A percentile compares a stretch with the other conserved stretches of the same genome.
Evolutionary conservation across 805 yeast genomes (phyloP).

Genomic region (Candida gorgasii): DNA sequence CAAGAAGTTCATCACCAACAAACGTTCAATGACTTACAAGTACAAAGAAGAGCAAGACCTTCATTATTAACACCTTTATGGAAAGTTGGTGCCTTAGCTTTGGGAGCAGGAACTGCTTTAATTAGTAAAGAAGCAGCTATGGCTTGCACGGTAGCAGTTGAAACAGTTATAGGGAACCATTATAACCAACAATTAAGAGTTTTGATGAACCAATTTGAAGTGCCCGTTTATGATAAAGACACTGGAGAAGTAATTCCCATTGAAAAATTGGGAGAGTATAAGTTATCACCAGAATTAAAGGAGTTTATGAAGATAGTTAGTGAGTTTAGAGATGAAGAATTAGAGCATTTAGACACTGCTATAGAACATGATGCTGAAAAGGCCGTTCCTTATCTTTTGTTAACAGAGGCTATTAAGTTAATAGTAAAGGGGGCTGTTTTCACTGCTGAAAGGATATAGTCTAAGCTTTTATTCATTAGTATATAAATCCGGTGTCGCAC

Average conservation of each 20-base stretch:
- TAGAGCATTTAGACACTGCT: constrained; percentile 94
- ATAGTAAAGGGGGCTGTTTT: constrained; percentile 88
- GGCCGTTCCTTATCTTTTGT: constrained; percentile 87
- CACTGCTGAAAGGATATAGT: constrained; percentile 82
- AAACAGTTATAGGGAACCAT: constrained; percentile 96
- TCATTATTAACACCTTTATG: constrained; percentile 89
- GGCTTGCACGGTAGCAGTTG: constrained; percentile 99
- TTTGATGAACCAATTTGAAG: constrained; percentile 64
- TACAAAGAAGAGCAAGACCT: constrained; percentile 81
- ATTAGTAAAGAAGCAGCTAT: constrained; percentile 94
- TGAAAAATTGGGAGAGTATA: constrained; percentile 24
- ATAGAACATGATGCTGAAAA: constrained; percentile 86
- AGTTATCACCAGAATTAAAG: constrained; percentile 54
- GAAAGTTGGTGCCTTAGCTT: constrained; percentile 84
- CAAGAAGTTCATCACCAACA: constrained; percentile 90
- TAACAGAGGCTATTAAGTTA: constrained; percentile 83
- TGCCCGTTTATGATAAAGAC: constrained; percentile 37
- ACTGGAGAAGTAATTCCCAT: constrained; percentile 29
- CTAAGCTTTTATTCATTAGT: not conserved
- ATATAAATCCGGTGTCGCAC: no score
- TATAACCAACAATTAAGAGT: constrained; percentile 87
- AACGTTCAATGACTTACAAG: constrained; percentile 79
- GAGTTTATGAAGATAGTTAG: constrained; percentile 63
- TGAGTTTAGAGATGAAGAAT: constrained; percentile 87
- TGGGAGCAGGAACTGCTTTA: constrained; percentile 86